A percentile compares a stretch with the other conserved stretches of the same genome.
phyloP scores from a whole-genome alignment of 768 basidiomycete species.

The Mycena olivaceomarginata region DNA sequence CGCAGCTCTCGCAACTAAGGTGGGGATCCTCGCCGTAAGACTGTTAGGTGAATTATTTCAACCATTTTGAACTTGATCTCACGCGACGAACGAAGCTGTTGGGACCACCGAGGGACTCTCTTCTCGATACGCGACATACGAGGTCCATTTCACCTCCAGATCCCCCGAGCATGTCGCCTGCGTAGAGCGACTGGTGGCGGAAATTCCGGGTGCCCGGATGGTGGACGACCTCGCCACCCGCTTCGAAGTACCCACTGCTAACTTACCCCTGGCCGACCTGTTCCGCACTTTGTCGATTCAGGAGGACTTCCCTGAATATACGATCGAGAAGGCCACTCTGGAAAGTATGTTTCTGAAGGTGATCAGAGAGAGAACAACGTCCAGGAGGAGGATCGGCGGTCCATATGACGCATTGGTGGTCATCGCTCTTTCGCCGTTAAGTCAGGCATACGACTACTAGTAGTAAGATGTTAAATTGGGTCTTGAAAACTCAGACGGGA shows the following conservation, averaged over 20 bases:
- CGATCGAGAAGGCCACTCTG: constrained; percentile 80
- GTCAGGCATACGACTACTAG: too few relatives aligned
- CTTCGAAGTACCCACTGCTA: constrained; percentile 80
- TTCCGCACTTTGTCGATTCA: constrained; percentile 73
- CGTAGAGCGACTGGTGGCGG: constrained; percentile 70
- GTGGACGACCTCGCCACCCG: constrained; percentile 86
- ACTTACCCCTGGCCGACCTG: constrained; percentile 73
- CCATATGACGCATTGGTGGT: constrained; percentile 2
- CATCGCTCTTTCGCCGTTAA: background rate
- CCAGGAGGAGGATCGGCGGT: constrained; percentile 23
- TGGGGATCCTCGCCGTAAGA: background rate
- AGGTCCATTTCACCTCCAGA: constrained; percentile 74
- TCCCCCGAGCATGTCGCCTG: constrained; percentile 65
- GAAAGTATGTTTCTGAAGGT: constrained; percentile 87
- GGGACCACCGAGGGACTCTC: constrained; percentile 14
- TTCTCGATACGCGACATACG: constrained; percentile 61
- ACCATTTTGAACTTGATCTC: background rate
- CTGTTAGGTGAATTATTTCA: background rate
- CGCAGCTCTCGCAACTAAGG: constrained; percentile 8
- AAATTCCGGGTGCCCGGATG: constrained; percentile 73
- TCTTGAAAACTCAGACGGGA: too few relatives aligned
- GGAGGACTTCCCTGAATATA: constrained; percentile 78
- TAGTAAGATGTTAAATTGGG: too few relatives aligned
- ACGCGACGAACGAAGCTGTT: background rate
- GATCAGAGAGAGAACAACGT: constrained; percentile 78